Percentiles rank a stretch among this genome's conserved stretches.
Conservation (phyloP, 331 rosid genomes). For the Ulmus americana region DNA sequence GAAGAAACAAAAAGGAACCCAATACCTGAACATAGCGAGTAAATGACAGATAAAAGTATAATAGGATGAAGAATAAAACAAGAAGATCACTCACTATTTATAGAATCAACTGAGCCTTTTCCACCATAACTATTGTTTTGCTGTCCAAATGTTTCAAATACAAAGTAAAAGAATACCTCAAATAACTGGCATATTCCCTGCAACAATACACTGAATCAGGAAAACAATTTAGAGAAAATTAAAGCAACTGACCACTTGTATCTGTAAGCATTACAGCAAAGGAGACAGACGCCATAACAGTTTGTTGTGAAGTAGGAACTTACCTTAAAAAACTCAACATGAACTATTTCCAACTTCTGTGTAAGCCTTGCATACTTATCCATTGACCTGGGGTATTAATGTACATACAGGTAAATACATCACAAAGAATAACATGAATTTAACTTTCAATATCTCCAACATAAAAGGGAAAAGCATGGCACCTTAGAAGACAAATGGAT, state of each 20-base stretch:
- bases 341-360: slow-evolving; percentile 82
- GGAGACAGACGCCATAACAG: slow-evolving; percentile 5
- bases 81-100: slow-evolving; percentile 50
- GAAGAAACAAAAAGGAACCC: neutral
- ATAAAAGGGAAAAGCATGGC: slow-evolving; percentile 26
- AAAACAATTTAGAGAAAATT: slow-evolving; percentile 31
- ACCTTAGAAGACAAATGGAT: slow-evolving; percentile 84
- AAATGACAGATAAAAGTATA: neutral
- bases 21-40: neutral
- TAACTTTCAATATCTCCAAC: slow-evolving; percentile 2
- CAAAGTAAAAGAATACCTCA: slow-evolving; percentile 66
- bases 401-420: slow-evolving; percentile 27
- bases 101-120: slow-evolving; percentile 53
- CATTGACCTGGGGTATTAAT: slow-evolving; percentile 65
- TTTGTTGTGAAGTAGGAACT: slow-evolving; percentile 21
- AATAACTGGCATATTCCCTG: slow-evolving; percentile 98
- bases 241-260: slow-evolving; percentile 15
- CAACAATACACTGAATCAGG: slow-evolving; percentile 59
- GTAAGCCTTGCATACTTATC: slow-evolving; percentile 97
- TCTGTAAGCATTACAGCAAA: slow-evolving; percentile 15
- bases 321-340: slow-evolving; percentile 90
- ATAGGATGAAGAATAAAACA: slow-evolving; percentile 17
- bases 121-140: slow-evolving; percentile 60
- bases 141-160: slow-evolving; percentile 80
- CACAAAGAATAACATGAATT: slow-evolving; percentile 8